Evolutionary conservation across 495 filamentous ascomycete genomes (phyloP).

Genomic region (Xylaria palmicola): DNA sequence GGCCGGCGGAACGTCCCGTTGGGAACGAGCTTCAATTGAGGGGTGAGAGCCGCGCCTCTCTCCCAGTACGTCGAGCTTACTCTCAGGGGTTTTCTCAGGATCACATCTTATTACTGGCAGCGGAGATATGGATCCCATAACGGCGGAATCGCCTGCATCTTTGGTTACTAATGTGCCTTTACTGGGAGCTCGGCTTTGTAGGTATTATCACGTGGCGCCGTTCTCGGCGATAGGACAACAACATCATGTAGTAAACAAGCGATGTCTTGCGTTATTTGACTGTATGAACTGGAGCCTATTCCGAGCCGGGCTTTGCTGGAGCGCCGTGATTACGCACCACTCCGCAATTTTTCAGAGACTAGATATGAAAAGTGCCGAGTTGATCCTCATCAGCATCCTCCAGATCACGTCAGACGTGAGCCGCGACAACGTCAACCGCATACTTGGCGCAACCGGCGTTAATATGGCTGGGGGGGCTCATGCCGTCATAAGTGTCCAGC

Average conservation of each 20-base stretch:
- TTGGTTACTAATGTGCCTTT: background rate
- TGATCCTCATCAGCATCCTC: slow-evolving; percentile 4
- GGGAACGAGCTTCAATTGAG: background rate
- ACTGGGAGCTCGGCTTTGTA: background rate
- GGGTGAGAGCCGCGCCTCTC: background rate
- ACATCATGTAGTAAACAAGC: background rate
- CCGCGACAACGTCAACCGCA: background rate
- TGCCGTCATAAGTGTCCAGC: background rate
- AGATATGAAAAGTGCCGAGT: slow-evolving; percentile 2
- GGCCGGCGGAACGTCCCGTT: background rate
- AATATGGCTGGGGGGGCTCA: background rate
- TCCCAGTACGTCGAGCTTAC: no score
- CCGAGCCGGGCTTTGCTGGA: background rate
- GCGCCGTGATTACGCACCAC: background rate
- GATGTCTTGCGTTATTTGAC: slow-evolving; percentile 3
- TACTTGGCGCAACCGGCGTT: background rate
- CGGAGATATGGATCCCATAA: background rate
- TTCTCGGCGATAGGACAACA: background rate
- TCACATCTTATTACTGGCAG: background rate
- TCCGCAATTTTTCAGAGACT: background rate
- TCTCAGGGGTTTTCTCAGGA: background rate
- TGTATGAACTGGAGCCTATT: background rate
- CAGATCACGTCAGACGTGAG: slow-evolving; percentile 5
- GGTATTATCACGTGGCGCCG: background rate
- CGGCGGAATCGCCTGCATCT: background rate